Evolutionary conservation across 2,329 filamentous ascomycete species (phyloP).

Genomic region (Cladorrhinum sp.): DNA sequence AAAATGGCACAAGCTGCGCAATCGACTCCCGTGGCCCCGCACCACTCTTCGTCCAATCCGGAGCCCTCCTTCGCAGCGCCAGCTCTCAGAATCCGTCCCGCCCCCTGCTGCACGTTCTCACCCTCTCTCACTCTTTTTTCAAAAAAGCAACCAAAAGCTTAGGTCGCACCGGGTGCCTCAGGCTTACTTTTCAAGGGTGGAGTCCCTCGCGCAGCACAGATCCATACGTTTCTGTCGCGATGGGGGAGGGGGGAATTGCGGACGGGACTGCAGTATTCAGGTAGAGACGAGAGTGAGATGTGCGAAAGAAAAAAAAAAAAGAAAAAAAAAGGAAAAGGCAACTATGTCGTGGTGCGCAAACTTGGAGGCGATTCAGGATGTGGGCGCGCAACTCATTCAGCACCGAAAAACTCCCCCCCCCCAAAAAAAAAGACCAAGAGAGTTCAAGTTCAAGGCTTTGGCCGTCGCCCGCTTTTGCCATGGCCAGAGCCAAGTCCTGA

Average conservation of each 20-base stretch:
- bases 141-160: neutral
- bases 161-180: neutral
- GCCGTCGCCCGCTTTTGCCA: slow-evolving; percentile 1
- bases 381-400: neutral
- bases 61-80: neutral
- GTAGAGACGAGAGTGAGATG: neutral
- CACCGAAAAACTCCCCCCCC: neutral
- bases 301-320: neutral
- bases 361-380: neutral
- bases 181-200: neutral
- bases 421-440: neutral
- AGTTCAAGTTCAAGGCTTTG: slow-evolving; percentile 7
- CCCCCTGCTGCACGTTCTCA: neutral
- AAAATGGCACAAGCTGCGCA: neutral
- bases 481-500: slow-evolving; percentile 17
- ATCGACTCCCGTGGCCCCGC: neutral
- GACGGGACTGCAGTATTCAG: neutral
- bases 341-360: neutral
- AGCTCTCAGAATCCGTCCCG: neutral
- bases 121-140: neutral
- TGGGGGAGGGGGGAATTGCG: neutral
- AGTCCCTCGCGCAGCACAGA: neutral
- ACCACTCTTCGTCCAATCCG: neutral
- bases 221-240: neutral
- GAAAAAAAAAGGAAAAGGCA: neutral